phyloP scores from a whole-genome alignment of 202 grass and related monocot species.

The Zizania palustris region DNA sequence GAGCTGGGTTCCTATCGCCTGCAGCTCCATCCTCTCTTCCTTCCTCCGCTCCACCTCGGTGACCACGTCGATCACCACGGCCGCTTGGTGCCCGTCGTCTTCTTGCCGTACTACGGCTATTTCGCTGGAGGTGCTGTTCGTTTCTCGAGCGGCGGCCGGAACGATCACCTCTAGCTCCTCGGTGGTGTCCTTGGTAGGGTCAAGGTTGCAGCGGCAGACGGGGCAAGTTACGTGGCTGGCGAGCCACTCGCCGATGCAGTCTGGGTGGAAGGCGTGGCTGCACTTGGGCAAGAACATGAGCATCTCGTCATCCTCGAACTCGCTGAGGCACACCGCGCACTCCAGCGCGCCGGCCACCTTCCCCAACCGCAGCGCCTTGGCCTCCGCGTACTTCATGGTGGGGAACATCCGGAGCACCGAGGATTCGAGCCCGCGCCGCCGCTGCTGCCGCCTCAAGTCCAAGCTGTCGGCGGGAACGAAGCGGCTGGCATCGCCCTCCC shows the following conservation, averaged over 20 bases:
- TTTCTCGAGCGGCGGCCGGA: background rate
- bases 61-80: constrained; percentile 56
- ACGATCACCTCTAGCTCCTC: constrained; percentile 41
- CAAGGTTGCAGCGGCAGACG: constrained; percentile 78
- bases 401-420: constrained; percentile 70
- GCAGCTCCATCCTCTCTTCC: constrained; percentile 62
- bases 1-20: constrained; percentile 49
- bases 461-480: background rate
- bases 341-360: constrained; percentile 58
- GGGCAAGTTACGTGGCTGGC: constrained; percentile 78
- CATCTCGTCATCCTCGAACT: constrained; percentile 83
- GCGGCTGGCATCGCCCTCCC: background rate
- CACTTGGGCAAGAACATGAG: constrained; percentile 76
- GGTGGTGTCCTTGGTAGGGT: constrained; percentile 45
- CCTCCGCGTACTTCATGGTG: constrained; percentile 72
- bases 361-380: constrained; percentile 60
- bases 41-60: constrained; percentile 35
- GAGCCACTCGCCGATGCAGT: constrained; percentile 89
- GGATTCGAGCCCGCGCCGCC: constrained; percentile 50
- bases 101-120: background rate
- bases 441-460: constrained; percentile 37
- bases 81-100: background rate
- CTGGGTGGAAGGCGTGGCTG: constrained; percentile 83
- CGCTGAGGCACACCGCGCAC: constrained; percentile 88
- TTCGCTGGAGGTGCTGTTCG: constrained; percentile 40